Percentiles rank a stretch among this genome's conserved stretches.
phyloP scores from a whole-genome alignment of 1,284 basidiomycete genomes.

The Ceratobasidium sp. region DNA sequence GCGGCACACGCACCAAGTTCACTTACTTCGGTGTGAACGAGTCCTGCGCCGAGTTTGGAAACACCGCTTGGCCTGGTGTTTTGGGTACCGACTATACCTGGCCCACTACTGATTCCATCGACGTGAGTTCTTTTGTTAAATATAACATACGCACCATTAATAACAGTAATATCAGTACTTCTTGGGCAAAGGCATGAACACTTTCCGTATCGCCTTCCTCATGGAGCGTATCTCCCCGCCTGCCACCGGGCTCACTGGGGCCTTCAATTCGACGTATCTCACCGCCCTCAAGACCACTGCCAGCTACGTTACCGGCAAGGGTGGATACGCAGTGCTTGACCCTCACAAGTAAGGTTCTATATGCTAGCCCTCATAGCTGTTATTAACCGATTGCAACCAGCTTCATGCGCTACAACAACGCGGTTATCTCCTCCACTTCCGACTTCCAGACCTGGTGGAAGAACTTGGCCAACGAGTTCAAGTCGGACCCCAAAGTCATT shows the following conservation, averaged over 20 bases:
- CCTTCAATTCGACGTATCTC: constrained; percentile 65
- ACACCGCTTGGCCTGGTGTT: constrained; percentile 50
- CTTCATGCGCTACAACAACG: constrained; percentile 70
- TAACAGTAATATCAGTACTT: constrained; percentile 61
- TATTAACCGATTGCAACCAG: constrained; percentile 55
- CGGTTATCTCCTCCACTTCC: constrained; percentile 64
- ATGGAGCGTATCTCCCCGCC: constrained; percentile 70
- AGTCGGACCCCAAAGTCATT: constrained; percentile 44
- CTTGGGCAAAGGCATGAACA: constrained; percentile 69
- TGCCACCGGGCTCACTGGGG: constrained; percentile 52
- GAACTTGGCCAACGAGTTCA: constrained; percentile 67
- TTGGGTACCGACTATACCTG: constrained; percentile 60
- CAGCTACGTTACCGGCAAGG: constrained; percentile 72
- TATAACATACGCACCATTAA: neutral
- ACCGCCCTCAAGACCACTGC: constrained; percentile 66
- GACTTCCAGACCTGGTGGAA: constrained; percentile 71
- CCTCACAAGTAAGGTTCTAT: constrained; percentile 58
- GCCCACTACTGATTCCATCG: constrained; percentile 64
- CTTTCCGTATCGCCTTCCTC: constrained; percentile 73
- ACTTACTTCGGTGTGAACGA: constrained; percentile 73
- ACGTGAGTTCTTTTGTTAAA: constrained; percentile 55
- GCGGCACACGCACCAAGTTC: constrained; percentile 66
- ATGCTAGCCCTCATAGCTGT: neutral
- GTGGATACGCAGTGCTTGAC: constrained; percentile 69
- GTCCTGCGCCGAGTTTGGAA: constrained; percentile 71